These are phyloP conservation scores for Moricandia arvensis DNA, from an alignment of 345 rosid species.

Conservation along the genomic window DNA sequence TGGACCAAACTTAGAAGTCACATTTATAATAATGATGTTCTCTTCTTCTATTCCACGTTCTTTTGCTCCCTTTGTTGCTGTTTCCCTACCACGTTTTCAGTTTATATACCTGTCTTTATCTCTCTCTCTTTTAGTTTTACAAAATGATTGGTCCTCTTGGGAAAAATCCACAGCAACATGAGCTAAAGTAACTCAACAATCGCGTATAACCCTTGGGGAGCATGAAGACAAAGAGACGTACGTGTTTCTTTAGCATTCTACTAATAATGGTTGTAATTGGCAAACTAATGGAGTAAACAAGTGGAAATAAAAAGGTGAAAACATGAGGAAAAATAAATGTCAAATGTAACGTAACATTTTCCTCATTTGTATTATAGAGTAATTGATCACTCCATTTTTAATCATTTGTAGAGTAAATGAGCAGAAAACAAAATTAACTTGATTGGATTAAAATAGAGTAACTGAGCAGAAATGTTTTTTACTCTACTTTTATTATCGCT, in stretches of 20 bases:
- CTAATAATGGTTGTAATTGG: no score
- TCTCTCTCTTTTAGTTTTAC: not conserved
- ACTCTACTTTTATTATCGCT: no score
- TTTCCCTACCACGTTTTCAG: constrained; percentile 19
- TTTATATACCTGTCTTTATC: not conserved
- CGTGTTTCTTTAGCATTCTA: not conserved
- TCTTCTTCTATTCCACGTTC: constrained; percentile 11
- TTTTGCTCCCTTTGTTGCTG: constrained; percentile 6
- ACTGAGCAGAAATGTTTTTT: no score
- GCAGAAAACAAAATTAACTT: no score
- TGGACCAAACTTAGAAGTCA: constrained; percentile 31
- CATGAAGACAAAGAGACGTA: not conserved
- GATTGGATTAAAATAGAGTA: no score
- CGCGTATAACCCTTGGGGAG: not conserved
- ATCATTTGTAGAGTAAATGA: no score
- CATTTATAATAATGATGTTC: constrained; percentile 22
- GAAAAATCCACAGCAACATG: not conserved
- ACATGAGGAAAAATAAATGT: no score
- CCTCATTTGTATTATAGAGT: no score
- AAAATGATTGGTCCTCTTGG: not conserved
- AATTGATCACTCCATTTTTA: no score
- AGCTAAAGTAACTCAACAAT: not conserved
- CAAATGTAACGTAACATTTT: no score
- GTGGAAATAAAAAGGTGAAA: no score
- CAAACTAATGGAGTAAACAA: no score